Percentiles rank a stretch among this genome's conserved stretches.
Evolutionary conservation across 2,329 filamentous ascomycete genomes (phyloP).

Genomic region (Tolypocladium endophyticum): DNA sequence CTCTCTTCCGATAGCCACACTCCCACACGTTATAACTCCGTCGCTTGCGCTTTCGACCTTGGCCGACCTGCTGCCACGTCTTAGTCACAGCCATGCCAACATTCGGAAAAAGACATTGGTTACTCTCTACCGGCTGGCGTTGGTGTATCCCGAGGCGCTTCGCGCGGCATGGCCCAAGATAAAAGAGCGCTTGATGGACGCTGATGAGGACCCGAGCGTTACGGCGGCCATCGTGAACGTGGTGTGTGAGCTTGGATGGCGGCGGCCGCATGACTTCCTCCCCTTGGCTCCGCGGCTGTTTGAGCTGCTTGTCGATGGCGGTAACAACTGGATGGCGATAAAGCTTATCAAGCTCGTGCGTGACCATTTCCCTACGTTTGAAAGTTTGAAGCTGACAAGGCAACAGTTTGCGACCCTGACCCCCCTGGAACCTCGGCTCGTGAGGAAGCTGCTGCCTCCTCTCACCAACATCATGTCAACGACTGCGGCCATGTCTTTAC

Average conservation of each 20-base stretch:
- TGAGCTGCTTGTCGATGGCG: conserved; percentile 79
- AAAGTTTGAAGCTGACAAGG: neutral
- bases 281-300: conserved; percentile 86
- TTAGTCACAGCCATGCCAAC: conserved; percentile 75
- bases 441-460: conserved; percentile 83
- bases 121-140: conserved; percentile 80
- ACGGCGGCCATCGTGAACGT: conserved; percentile 96
- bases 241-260: conserved; percentile 90
- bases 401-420: conserved; percentile 83
- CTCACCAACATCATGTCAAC: conserved; percentile 88
- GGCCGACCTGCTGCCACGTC: conserved; percentile 72
- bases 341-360: conserved; percentile 93
- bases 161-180: conserved; percentile 94
- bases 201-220: conserved; percentile 81
- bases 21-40: conserved; percentile 92
- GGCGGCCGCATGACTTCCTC: conserved; percentile 85
- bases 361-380: neutral
- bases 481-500: conserved; percentile 91
- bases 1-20: conserved; percentile 72
- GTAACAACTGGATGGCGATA: conserved; percentile 99
- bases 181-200: conserved; percentile 85
- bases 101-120: conserved; percentile 95
- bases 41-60: conserved; percentile 85
- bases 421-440: conserved; percentile 79
- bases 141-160: conserved; percentile 94